Percentiles rank a stretch among this genome's conserved stretches.
Evolutionary conservation across 768 basidiomycete species (phyloP).

Genomic region (Mycena filopes): DNA sequence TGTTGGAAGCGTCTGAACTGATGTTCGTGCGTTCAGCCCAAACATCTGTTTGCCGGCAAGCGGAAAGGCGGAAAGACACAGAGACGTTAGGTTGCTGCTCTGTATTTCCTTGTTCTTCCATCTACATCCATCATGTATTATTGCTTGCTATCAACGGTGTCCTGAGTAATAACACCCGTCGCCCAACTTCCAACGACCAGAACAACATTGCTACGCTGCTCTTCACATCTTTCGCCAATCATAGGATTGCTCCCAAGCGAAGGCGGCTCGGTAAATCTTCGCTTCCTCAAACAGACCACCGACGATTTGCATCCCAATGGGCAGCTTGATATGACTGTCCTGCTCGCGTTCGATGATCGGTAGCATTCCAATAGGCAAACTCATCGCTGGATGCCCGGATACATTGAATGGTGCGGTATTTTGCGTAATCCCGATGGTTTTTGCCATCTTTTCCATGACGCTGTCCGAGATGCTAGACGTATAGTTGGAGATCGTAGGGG

Average conservation of each 20-base stretch:
- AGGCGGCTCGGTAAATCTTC: conserved; percentile 39
- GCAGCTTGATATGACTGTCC: conserved; percentile 48
- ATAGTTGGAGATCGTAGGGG: conserved; percentile 46
- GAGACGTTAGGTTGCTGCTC: conserved; percentile 61
- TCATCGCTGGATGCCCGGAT: conserved; percentile 55
- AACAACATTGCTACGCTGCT: no score
- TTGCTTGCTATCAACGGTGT: not conserved
- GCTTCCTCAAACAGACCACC: conserved; percentile 54
- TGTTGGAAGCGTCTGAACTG: conserved; percentile 8
- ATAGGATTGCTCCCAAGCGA: conserved; percentile 40
- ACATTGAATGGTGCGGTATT: conserved; percentile 43
- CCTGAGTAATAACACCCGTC: no score
- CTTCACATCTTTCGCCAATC: conserved; percentile 35
- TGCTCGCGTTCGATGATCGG: conserved; percentile 38
- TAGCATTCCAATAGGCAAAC: conserved; percentile 54
- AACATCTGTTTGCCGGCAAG: conserved; percentile 88
- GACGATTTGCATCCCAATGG: conserved; percentile 57
- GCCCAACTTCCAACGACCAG: no score
- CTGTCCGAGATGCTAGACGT: conserved; percentile 37
- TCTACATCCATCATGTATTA: conserved; percentile 17
- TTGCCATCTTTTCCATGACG: conserved; percentile 43
- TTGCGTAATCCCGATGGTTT: conserved; percentile 41
- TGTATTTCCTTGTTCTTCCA: not conserved
- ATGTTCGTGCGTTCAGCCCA: conserved; percentile 64
- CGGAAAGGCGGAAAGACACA: conserved; percentile 86